A percentile compares a stretch with the other conserved stretches of the same genome.
phyloP scores from a whole-genome alignment of 2,329 filamentous ascomycete genomes.

The Davidsoniella australis region DNA sequence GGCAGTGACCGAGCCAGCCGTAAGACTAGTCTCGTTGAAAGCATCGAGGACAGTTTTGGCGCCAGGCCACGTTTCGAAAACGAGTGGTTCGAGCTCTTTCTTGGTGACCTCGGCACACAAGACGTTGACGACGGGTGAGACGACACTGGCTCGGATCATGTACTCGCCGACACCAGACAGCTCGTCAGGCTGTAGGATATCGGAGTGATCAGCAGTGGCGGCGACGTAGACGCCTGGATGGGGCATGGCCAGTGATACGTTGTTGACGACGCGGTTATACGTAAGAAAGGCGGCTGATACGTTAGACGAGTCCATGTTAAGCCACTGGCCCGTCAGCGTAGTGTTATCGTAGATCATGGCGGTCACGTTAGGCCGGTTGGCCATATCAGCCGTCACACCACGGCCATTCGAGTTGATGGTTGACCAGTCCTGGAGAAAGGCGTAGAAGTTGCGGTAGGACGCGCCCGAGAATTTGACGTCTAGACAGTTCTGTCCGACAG shows the following conservation, averaged over 20 bases:
- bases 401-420: conserved; percentile 27
- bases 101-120: conserved; percentile 50
- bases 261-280: conserved; percentile 47
- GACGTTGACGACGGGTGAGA: conserved; percentile 54
- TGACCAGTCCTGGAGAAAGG: conserved; percentile 42
- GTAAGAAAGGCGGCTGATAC: conserved; percentile 31
- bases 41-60: not conserved
- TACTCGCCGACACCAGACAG: conserved; percentile 52
- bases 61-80: conserved; percentile 40
- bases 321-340: conserved; percentile 52
- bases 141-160: conserved; percentile 47
- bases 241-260: conserved; percentile 61
- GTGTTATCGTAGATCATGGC: conserved; percentile 56
- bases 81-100: conserved; percentile 42
- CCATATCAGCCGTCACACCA: conserved; percentile 23
- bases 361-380: conserved; percentile 38
- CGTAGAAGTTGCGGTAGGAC: conserved; percentile 51
- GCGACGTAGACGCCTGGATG: conserved; percentile 52
- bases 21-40: not conserved
- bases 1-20: not conserved
- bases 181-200: conserved; percentile 52
- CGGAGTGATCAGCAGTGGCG: conserved; percentile 41
- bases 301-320: conserved; percentile 37
- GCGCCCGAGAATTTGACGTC: conserved; percentile 53
- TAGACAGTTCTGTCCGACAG: conserved; percentile 40